phyloP scores from a whole-genome alignment of 2,329 filamentous ascomycete genomes.

The Graphilbum sp. region DNA sequence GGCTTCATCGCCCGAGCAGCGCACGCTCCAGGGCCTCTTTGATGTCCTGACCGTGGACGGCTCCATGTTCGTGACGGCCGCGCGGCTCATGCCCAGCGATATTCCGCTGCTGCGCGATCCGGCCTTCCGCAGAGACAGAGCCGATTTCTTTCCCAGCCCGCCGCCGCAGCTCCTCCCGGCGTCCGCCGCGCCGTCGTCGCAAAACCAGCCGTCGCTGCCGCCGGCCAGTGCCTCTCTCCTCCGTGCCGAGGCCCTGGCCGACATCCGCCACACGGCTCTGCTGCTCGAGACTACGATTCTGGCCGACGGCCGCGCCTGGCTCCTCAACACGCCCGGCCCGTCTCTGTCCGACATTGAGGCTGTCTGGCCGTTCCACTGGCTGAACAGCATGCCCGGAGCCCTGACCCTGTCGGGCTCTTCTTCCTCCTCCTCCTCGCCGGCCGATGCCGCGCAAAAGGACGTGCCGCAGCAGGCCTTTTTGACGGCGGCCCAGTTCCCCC shows the following conservation, averaged over 20 bases:
- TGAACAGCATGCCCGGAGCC: conserved; percentile 35
- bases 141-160: conserved; percentile 17
- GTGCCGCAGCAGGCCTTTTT: conserved; percentile 17
- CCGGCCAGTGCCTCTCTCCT: conserved; percentile 3
- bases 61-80: conserved; percentile 36
- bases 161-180: not conserved
- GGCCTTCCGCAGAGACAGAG: conserved; percentile 41
- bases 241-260: conserved; percentile 37
- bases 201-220: not conserved
- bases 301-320: conserved; percentile 49
- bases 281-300: conserved; percentile 47
- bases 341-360: conserved; percentile 53
- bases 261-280: conserved; percentile 36
- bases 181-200: not conserved
- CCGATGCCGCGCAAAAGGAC: too few species aligned
- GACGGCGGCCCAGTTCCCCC: conserved; percentile 33
- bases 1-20: conserved; percentile 20
- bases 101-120: conserved; percentile 37
- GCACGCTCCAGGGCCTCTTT: conserved; percentile 36
- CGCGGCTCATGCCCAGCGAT: conserved; percentile 38
- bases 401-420: conserved; percentile 22
- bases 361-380: conserved; percentile 53
- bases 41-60: conserved; percentile 38
- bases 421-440: too few species aligned
- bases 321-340: conserved; percentile 33